phyloP scores from a whole-genome alignment of 306 rosid species.

The Vigna reflexopilosa region DNA sequence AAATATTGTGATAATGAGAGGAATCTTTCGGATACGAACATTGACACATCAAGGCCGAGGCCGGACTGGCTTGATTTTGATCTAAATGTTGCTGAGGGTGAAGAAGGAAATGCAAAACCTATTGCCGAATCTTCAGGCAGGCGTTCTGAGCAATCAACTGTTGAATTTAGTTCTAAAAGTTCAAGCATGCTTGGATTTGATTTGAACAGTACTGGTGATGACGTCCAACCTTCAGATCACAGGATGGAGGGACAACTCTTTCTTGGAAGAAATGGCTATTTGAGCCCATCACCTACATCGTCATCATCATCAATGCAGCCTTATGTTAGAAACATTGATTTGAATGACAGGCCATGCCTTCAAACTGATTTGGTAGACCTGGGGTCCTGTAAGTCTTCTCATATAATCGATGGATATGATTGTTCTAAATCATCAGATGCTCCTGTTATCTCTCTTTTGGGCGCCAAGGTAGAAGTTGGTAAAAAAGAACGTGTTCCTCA shows the following conservation, averaged over 20 bases:
- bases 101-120: constrained; percentile 67
- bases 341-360: constrained; percentile 81
- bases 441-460: constrained; percentile 87
- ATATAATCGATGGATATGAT: constrained; percentile 39
- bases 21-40: constrained; percentile 67
- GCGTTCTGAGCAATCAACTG: constrained; percentile 75
- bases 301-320: constrained; percentile 92
- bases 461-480: constrained; percentile 79
- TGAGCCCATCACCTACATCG: constrained; percentile 85
- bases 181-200: constrained; percentile 77
- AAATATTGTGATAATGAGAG: constrained; percentile 63
- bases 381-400: constrained; percentile 56
- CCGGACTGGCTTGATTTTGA: constrained; percentile 76
- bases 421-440: constrained; percentile 60
- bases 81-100: constrained; percentile 79
- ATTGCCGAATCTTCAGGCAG: constrained; percentile 61
- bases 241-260: constrained; percentile 66
- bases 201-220: constrained; percentile 78
- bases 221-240: constrained; percentile 57
- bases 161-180: constrained; percentile 69
- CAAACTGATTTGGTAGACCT: constrained; percentile 73
- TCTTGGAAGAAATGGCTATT: constrained; percentile 58
- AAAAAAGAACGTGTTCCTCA: constrained; percentile 64
- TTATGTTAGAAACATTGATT: constrained; percentile 81
- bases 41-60: constrained; percentile 81